Conservation (phyloP, 768 basidiomycete species). For the Boletales sp. region DNA sequence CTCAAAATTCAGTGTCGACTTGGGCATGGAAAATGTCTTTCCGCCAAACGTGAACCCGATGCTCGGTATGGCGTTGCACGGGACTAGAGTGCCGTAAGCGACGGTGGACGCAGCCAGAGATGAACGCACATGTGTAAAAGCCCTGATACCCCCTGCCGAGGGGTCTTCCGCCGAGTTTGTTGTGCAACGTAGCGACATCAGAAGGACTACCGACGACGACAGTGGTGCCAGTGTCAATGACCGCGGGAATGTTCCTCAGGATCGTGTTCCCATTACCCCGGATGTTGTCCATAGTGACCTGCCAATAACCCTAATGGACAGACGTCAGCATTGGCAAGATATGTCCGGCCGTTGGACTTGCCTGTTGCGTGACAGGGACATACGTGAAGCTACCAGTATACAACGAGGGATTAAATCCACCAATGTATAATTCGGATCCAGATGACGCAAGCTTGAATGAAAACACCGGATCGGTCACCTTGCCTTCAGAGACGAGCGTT, state of each 20-base stretch:
- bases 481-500: conserved; percentile 36
- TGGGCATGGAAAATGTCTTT: too few relatives aligned
- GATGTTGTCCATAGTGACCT: conserved; percentile 14
- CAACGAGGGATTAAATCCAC: conserved; percentile 42
- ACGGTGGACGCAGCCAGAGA: conserved; percentile 4
- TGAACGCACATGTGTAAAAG: conserved; percentile 29
- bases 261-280: background rate
- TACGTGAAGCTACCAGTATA: conserved; percentile 46
- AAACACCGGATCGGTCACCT: conserved; percentile 34
- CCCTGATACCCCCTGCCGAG: conserved; percentile 18
- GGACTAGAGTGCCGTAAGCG: conserved; percentile 11
- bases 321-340: background rate
- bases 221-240: conserved; percentile 24
- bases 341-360: background rate
- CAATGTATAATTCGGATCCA: conserved; percentile 48
- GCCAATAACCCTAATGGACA: conserved; percentile 13
- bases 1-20: too few relatives aligned
- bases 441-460: conserved; percentile 43
- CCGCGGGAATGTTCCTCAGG: conserved; percentile 1
- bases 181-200: conserved; percentile 18
- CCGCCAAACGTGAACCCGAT: conserved; percentile 5
- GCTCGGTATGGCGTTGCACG: conserved; percentile 27
- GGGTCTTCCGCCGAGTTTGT: conserved; percentile 22
- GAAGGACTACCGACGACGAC: conserved; percentile 5
- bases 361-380: conserved; percentile 5